Base-by-base conservation (phyloP, 441 rosid species). In the Cnidoscolus chayamansa region DNA sequence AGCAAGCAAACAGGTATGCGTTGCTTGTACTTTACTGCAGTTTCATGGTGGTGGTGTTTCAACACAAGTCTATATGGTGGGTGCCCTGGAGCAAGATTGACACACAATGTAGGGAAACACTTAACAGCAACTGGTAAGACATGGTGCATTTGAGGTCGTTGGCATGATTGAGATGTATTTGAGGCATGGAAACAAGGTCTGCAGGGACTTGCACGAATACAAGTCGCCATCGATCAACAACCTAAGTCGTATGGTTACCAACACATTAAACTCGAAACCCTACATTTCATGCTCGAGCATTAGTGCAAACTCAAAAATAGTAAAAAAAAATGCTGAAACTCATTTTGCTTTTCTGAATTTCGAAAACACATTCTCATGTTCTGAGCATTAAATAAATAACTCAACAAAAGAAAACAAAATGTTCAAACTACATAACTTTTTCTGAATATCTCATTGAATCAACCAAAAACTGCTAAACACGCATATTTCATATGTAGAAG, bases 1-100 rank as follows among this genome's bases (percentile, higher is more conserved):
- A 89, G 82, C 63, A 77, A 81, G 68, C 90, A 87, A 49, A 84
- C 72, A 53, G 76, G 70, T 13, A 77, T 45, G 31, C 75, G 40
- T 61, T 49, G 81, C 63, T 40, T 79, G 76, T 73, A 74, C 31
- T 74, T 86, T 61, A n/a, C 30, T 47, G 32, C 35, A 68, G 73
- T 72, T 19, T 32, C 7, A 65, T 20, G 47, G 7, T 19, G 72
- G 12, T 30, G 63, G 74, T 74, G 81, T 73, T 68, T 81, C 49
- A 51, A 32, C 10, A 78, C 71, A 65, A 85, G 81, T 32, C 75
- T 76, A 73, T 72, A 78, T 30, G 50, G 79, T 35, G 40, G 57
- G 56, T 63, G 31, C 40, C 8, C 9, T 37, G 76, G 54, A 25
- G 77, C n/a, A 4, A 81, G 55, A n/a, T 74, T 84, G 68, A 76